Conservation (phyloP, 2,329 filamentous ascomycete species). For the Paracorniculantispora psalliotae region DNA sequence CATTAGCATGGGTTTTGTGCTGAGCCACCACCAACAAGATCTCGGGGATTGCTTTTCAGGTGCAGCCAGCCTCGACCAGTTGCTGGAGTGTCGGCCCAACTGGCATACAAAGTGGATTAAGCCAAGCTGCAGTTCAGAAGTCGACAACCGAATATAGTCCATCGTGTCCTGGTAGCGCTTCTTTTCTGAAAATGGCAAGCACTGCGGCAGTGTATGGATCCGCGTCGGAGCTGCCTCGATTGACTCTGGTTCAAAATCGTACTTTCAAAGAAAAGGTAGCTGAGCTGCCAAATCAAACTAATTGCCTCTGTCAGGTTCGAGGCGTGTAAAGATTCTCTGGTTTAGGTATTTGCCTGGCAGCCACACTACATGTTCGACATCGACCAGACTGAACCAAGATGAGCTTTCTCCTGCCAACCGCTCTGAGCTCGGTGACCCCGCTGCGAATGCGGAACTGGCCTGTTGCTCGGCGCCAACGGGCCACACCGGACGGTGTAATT, state of each 20-base stretch:
- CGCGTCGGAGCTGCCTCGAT: not conserved
- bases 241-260: too few species aligned
- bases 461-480: not conserved
- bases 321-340: not conserved
- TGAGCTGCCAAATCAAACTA: not conserved
- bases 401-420: not conserved
- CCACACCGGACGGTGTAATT: not conserved
- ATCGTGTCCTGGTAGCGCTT: not conserved
- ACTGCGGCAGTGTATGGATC: not conserved
- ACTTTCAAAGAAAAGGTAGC: not conserved
- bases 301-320: not conserved
- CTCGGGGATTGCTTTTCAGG: not conserved
- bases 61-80: not conserved
- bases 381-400: not conserved
- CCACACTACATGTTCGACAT: not conserved
- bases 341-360: not conserved
- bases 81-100: not conserved
- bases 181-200: not conserved
- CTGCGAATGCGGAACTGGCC: not conserved
- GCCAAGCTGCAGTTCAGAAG: not conserved
- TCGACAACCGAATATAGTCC: not conserved
- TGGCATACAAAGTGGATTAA: not conserved
- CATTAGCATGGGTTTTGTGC: not conserved
- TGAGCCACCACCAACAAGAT: constrained; percentile 14
- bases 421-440: not conserved